A percentile compares a stretch with the other conserved stretches of the same genome.
These are phyloP conservation scores for Vigna mungo DNA, from an alignment of 306 rosid species.

Conservation along the genomic window DNA sequence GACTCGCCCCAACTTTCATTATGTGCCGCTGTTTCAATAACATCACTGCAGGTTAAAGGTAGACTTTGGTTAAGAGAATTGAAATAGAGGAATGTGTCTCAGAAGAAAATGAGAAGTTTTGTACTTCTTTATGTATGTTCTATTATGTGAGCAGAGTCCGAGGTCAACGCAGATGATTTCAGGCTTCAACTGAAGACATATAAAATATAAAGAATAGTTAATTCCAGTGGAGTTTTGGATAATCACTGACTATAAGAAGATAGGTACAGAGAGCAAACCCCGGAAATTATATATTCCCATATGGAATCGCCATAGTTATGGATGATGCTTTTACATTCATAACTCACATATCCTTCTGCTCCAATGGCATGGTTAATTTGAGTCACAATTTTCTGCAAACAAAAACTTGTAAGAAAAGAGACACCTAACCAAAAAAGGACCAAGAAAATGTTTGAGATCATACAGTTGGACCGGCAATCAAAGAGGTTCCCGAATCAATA, in stretches of 20 bases:
- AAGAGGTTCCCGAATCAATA: constrained; percentile 89
- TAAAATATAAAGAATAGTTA: constrained; percentile 26
- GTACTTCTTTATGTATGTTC: constrained; percentile 50
- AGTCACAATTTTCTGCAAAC: constrained; percentile 61
- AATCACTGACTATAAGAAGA: constrained; percentile 17
- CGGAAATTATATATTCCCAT: constrained; percentile 67
- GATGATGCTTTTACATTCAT: constrained; percentile 71
- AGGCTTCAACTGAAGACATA: constrained; percentile 57
- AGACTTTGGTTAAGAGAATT: constrained; percentile 26
- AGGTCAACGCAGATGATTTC: constrained; percentile 64
- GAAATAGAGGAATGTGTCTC: background rate
- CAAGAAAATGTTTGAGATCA: constrained; percentile 23
- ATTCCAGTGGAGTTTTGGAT: constrained; percentile 27
- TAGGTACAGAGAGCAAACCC: constrained; percentile 55
- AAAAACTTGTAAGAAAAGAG: constrained; percentile 35
- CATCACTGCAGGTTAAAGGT: constrained; percentile 35
- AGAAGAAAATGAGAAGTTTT: constrained; percentile 15
- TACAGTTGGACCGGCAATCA: constrained; percentile 88
- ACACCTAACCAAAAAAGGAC: constrained; percentile 1
- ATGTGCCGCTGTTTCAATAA: constrained; percentile 38
- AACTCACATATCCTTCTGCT: constrained; percentile 67
- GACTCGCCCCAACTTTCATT: constrained; percentile 47
- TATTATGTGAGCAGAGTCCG: constrained; percentile 58
- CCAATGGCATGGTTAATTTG: constrained; percentile 85
- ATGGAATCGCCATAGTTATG: constrained; percentile 60